These are phyloP conservation scores for Dioscorea alata DNA, from an alignment of 106 monocot genomes.

Conservation along the genomic window DNA sequence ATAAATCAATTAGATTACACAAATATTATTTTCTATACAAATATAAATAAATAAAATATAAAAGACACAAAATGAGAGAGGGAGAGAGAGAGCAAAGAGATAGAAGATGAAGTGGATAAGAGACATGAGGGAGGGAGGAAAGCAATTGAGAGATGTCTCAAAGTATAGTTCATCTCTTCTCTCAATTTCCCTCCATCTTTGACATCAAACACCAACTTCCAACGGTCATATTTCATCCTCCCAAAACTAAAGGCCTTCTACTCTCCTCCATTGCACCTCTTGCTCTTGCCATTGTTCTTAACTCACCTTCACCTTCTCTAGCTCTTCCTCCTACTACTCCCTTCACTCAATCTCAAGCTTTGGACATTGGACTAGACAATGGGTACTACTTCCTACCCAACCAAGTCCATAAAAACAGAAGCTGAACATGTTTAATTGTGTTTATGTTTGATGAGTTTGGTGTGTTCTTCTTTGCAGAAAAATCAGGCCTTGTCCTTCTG, in stretches of 20 bases:
- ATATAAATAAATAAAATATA: too few relatives aligned
- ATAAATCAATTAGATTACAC: too few relatives aligned
- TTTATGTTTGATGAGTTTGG: background rate
- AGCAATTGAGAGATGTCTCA: conserved; percentile 2
- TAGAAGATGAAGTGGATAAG: too few relatives aligned
- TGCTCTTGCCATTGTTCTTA: conserved; percentile 41
- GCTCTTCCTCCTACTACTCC: conserved; percentile 55
- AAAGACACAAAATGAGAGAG: too few relatives aligned
- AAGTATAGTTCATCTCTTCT: background rate
- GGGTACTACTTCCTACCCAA: conserved; percentile 23
- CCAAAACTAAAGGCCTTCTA: conserved; percentile 10
- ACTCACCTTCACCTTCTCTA: conserved; percentile 40
- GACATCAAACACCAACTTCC: conserved; percentile 8
- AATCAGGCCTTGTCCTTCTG: conserved; percentile 85
- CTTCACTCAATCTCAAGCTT: conserved; percentile 57
- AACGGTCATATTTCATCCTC: conserved; percentile 12
- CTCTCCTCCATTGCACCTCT: conserved; percentile 51
- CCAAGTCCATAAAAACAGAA: too few relatives aligned
- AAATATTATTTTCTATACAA: too few relatives aligned
- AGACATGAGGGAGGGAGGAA: background rate
- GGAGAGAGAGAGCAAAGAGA: too few relatives aligned
- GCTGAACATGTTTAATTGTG: too few relatives aligned
- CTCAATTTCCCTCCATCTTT: conserved; percentile 3
- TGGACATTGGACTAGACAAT: conserved; percentile 63
- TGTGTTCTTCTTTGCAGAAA: conserved; percentile 36